phyloP scores from a whole-genome alignment of 1,284 basidiomycete genomes.

The Puccinia horiana region DNA sequence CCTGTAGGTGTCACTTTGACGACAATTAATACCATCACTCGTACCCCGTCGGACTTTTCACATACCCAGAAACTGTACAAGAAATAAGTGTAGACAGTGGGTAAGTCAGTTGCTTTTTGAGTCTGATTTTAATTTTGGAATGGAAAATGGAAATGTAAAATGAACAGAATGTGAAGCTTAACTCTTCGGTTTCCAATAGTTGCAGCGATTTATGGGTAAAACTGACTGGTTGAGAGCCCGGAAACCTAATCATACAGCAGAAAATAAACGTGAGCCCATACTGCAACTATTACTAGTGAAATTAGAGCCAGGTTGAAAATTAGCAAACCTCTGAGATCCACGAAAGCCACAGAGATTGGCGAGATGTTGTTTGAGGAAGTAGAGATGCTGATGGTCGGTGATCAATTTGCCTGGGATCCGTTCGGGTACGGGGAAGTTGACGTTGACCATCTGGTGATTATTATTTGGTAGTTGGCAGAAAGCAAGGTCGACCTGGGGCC shows the following conservation, averaged over 20 bases:
- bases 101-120: slow-evolving; percentile 15
- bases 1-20: slow-evolving; percentile 61
- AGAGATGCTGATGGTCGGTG: slow-evolving; percentile 28
- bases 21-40: slow-evolving; percentile 82
- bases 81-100: slow-evolving; percentile 15
- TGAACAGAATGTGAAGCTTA: slow-evolving; percentile 56
- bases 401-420: slow-evolving; percentile 40
- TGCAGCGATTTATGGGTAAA: slow-evolving; percentile 72
- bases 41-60: slow-evolving; percentile 97
- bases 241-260: slow-evolving; percentile 67
- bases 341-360: slow-evolving; percentile 34
- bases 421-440: slow-evolving; percentile 45
- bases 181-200: slow-evolving; percentile 81
- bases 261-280: not conserved
- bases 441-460: slow-evolving; percentile 38
- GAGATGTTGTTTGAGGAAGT: slow-evolving; percentile 43
- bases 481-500: no score
- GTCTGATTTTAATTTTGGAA: slow-evolving; percentile 23
- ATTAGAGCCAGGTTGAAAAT: no score
- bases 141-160: not conserved
- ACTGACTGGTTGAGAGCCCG: slow-evolving; percentile 89
- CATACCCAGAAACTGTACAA: slow-evolving; percentile 88
- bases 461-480: no score
- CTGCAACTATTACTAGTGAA: not conserved
- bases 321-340: slow-evolving; percentile 3